These are phyloP conservation scores for Boletus sp. DNA, from an alignment of 768 basidiomycete genomes.

Conservation along the genomic window DNA sequence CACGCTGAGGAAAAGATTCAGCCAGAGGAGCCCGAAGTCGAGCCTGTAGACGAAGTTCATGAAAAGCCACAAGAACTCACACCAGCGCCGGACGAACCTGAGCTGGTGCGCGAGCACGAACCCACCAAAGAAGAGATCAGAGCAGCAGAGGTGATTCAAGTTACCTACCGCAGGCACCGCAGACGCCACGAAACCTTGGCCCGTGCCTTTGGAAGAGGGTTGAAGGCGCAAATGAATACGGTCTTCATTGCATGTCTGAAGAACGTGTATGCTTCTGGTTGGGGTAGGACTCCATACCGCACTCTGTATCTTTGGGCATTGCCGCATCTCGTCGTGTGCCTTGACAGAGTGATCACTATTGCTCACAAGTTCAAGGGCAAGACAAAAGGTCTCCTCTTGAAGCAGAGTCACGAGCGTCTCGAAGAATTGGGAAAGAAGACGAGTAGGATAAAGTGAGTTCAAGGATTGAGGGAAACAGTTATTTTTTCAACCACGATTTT, in stretches of 20 bases:
- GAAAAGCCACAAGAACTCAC: constrained; percentile 13
- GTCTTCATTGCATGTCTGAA: constrained; percentile 32
- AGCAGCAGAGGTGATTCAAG: constrained; percentile 27
- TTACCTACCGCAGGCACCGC: constrained; percentile 10
- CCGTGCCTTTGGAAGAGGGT: constrained; percentile 12
- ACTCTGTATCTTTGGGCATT: constrained; percentile 37
- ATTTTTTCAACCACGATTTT: neutral
- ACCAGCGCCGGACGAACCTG: constrained; percentile 12
- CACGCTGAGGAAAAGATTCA: neutral
- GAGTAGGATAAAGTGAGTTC: constrained; percentile 34
- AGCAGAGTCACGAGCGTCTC: constrained; percentile 34
- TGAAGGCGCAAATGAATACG: constrained; percentile 15
- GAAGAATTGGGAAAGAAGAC: constrained; percentile 33
- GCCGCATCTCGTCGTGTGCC: constrained; percentile 40
- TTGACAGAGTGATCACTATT: constrained; percentile 34
- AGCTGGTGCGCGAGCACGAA: constrained; percentile 12
- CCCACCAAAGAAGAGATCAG: constrained; percentile 27
- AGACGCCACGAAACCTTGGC: constrained; percentile 1
- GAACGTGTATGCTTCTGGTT: constrained; percentile 25
- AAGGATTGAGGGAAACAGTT: neutral
- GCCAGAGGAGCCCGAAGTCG: neutral
- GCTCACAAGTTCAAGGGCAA: constrained; percentile 30
- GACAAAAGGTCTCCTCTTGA: constrained; percentile 29
- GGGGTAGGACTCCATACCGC: constrained; percentile 35
- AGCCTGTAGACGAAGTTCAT: constrained; percentile 4